These are phyloP conservation scores for Oemleria cerasiformis DNA, from an alignment of 306 rosid genomes.

Conservation along the genomic window DNA sequence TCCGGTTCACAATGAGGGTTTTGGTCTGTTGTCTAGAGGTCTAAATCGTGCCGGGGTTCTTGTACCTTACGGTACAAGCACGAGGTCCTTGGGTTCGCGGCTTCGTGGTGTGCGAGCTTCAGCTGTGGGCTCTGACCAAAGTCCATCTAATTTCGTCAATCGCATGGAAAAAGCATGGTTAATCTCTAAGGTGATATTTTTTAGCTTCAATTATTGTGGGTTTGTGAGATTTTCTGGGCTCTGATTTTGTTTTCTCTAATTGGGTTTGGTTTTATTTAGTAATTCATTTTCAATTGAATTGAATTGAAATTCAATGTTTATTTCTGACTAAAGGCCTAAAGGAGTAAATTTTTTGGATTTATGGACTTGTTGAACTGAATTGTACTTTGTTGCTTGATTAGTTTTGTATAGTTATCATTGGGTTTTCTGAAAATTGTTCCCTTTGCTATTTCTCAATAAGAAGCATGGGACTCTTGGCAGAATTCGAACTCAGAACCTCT, in stretches of 20 bases:
- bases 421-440: too few relatives aligned
- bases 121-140: constrained; percentile 58
- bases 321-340: not conserved
- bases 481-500: too few relatives aligned
- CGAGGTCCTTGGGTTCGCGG: constrained; percentile 28
- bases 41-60: constrained; percentile 8
- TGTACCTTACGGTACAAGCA: constrained; percentile 18
- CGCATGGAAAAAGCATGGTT: constrained; percentile 88
- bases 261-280: not conserved
- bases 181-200: constrained; percentile 65
- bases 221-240: too few relatives aligned
- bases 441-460: not conserved
- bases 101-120: constrained; percentile 55
- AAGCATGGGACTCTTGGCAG: too few relatives aligned
- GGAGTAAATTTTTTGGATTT: not conserved
- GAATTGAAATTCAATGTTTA: not conserved
- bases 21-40: constrained; percentile 20
- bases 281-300: not conserved
- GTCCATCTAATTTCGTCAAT: constrained; percentile 65
- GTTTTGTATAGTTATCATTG: not conserved
- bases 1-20: constrained; percentile 19
- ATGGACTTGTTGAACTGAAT: not conserved
- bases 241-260: not conserved
- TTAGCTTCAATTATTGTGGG: too few relatives aligned
- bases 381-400: not conserved